Conservation (phyloP, 1,139 yeast species). For the Magnusiomyces paraingens region DNA sequence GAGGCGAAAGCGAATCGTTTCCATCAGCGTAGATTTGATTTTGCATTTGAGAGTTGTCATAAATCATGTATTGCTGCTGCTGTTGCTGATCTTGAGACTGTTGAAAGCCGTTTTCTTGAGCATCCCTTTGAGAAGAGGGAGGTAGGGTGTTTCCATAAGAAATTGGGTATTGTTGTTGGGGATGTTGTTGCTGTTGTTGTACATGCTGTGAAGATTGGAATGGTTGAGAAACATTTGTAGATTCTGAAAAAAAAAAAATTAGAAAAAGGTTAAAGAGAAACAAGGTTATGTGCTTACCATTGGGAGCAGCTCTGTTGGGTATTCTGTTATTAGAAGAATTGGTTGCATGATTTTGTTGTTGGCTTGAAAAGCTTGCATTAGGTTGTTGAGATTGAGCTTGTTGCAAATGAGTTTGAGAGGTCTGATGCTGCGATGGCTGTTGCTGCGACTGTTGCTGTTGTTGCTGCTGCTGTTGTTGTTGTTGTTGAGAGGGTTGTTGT, state of each 20-base stretch:
- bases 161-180: not conserved
- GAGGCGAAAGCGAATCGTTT: not conserved
- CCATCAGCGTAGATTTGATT: not conserved
- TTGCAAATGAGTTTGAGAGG: not conserved
- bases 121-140: too few relatives aligned
- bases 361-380: not conserved
- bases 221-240: too few relatives aligned
- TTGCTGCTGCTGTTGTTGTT: not conserved
- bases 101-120: too few relatives aligned
- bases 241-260: too few relatives aligned
- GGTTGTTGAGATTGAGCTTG: not conserved
- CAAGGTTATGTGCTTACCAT: too few relatives aligned
- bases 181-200: not conserved
- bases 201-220: too few relatives aligned
- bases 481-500: conserved; percentile 7
- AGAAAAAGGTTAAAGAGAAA: too few relatives aligned
- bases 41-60: not conserved
- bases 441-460: not conserved
- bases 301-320: too few relatives aligned
- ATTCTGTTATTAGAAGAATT: too few relatives aligned
- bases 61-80: not conserved
- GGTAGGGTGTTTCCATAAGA: not conserved
- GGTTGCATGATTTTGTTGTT: too few relatives aligned
- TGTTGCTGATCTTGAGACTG: not conserved
- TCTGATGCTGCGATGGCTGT: not conserved